Evolutionary conservation across 495 filamentous ascomycete species (phyloP).

Genomic region (Xylaria nigripes): DNA sequence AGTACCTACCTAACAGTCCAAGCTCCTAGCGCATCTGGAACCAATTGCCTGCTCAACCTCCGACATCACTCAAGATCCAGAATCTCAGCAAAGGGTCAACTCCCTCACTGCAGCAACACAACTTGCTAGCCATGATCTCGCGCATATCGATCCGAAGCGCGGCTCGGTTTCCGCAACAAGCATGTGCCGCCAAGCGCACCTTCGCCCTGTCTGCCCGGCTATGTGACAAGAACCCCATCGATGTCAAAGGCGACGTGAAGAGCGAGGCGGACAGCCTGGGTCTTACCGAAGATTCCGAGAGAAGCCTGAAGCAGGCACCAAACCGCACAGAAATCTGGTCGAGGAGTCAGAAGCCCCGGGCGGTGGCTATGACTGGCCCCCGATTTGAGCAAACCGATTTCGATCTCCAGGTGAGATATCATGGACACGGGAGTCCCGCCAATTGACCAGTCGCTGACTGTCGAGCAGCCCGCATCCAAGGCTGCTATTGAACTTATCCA

Average conservation of each 20-base stretch:
- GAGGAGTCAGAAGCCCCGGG: constrained; percentile 68
- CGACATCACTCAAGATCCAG: constrained; percentile 24
- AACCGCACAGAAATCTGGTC: constrained; percentile 79
- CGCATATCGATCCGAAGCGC: constrained; percentile 22
- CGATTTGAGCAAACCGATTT: constrained; percentile 96
- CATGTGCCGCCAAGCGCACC: constrained; percentile 22
- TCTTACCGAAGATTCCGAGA: constrained; percentile 54
- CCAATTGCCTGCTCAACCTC: constrained; percentile 38
- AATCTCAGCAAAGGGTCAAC: constrained; percentile 39
- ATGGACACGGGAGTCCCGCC: neutral
- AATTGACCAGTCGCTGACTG: constrained; percentile 8
- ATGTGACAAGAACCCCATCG: constrained; percentile 38
- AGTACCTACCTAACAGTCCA: too few species aligned
- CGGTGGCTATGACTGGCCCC: constrained; percentile 79
- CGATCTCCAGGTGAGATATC: constrained; percentile 65
- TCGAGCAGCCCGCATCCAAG: constrained; percentile 64
- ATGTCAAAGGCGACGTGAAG: constrained; percentile 44
- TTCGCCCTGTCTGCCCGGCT: constrained; percentile 33
- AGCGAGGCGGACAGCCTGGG: constrained; percentile 35
- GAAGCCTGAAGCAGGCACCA: constrained; percentile 67
- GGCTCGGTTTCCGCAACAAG: constrained; percentile 18
- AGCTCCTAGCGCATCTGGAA: constrained; percentile 24
- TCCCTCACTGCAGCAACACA: constrained; percentile 29
- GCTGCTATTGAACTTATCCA: constrained; percentile 95
- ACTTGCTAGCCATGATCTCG: constrained; percentile 46